Conservation (phyloP, 352 stramenopile genomes). For the Pythium brachiatum region DNA sequence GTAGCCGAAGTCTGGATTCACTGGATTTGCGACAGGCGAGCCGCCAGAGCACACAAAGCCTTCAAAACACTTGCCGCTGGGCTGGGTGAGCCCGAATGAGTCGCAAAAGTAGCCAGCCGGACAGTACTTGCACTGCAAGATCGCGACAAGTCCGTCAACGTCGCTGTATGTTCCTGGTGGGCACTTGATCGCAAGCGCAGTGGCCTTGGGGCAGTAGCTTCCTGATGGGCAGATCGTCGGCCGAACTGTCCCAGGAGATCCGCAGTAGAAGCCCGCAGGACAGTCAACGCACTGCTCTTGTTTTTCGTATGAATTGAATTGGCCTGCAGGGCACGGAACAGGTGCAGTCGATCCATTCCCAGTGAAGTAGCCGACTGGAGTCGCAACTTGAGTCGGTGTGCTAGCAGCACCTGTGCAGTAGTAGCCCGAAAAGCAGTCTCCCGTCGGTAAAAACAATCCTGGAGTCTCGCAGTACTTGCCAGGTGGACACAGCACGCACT, state of each 20-base stretch:
- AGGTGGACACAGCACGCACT: conserved; percentile 81
- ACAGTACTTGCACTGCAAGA: conserved; percentile 79
- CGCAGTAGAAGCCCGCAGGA: conserved; percentile 71
- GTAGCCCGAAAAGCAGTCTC: conserved; percentile 71
- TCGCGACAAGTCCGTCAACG: conserved; percentile 53
- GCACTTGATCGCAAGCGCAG: conserved; percentile 59
- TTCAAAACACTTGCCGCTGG: conserved; percentile 58
- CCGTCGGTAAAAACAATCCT: conserved; percentile 64
- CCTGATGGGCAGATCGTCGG: conserved; percentile 54
- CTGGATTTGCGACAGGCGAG: conserved; percentile 60
- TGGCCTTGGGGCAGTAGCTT: conserved; percentile 64
- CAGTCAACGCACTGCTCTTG: conserved; percentile 64
- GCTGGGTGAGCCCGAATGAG: conserved; percentile 54
- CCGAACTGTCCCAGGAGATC: conserved; percentile 43
- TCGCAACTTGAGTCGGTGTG: conserved; percentile 53
- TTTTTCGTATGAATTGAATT: conserved; percentile 58
- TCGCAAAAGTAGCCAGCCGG: conserved; percentile 87
- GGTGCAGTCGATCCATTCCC: conserved; percentile 40
- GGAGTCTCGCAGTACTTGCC: conserved; percentile 77
- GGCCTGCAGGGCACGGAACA: conserved; percentile 48
- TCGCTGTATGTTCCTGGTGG: conserved; percentile 55
- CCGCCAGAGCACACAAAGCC: conserved; percentile 57
- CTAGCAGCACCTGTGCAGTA: conserved; percentile 66
- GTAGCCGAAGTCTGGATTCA: conserved; percentile 42
- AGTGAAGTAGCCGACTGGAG: conserved; percentile 52